Base-by-base conservation (phyloP, 495 filamentous ascomycete species). In the Aspergillus asperescens region DNA sequence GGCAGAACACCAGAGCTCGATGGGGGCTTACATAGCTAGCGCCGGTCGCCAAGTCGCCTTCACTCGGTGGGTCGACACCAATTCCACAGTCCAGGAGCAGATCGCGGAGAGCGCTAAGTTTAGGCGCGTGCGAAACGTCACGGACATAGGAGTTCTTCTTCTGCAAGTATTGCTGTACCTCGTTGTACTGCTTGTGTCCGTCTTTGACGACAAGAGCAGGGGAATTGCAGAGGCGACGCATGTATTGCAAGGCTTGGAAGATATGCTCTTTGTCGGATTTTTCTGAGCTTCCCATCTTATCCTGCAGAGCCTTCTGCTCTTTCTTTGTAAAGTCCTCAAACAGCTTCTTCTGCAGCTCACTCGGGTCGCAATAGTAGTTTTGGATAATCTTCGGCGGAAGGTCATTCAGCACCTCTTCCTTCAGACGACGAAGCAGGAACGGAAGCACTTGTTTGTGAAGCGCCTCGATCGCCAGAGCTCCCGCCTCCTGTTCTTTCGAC, bases 351-450 rank as follows among this genome's bases (percentile, higher is more conserved):
- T 98, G 93, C 22, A 98, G 74, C 24, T 96, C 93, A 68, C 89
- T 95, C 23, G 96, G 90, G 66, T 98, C 93, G 67, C 93, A 98
- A 74, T 98, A 98, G 75, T 98, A 98, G 67, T 98, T 98, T 62
- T 98, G 93, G 16, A 98, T 79, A 61, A 98, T 98, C 81, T 98
- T 98, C 10, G 93, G 93, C 5, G 93, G 93, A 37, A 98, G 78
- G 58, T 98, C 93, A 57, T 97, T 87, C 38, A 98, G 77, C 7
- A 98, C 93, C 66, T 98, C 93, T 70, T 98, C 93, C 73, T 98
- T 98, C 61, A 98, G 78, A 61, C 93, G 90, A 43, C 93, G 90
- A 18, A 98, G 85, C 42, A 98, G 76, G 83, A 98, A 98, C 8
- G 93, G 93, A 25, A 98, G 75, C 16, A 97, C 93, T 68, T 98